phyloP scores from a whole-genome alignment of 2,329 filamentous ascomycete species.

The Botrytis sinoallii region DNA sequence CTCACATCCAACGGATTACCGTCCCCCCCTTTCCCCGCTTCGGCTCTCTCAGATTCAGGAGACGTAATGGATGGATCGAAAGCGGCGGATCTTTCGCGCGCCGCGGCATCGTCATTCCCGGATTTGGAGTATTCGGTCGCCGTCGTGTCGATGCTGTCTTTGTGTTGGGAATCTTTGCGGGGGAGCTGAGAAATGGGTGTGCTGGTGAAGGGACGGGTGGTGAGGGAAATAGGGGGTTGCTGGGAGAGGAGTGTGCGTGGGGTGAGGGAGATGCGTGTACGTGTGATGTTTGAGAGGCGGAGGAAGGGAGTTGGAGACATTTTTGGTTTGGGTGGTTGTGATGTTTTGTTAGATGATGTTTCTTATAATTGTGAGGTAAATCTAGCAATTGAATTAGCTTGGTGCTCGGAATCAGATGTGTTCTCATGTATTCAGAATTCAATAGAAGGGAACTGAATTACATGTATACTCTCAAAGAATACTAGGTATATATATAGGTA shows the following conservation, averaged over 20 bases:
- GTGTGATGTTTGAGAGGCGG: neutral
- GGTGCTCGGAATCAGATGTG: neutral
- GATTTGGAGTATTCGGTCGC: conserved; percentile 66
- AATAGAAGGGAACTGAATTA: neutral
- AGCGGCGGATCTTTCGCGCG: conserved; percentile 56
- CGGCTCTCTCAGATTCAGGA: conserved; percentile 48
- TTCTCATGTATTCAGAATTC: neutral
- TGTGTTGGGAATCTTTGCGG: conserved; percentile 51
- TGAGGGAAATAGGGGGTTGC: neutral
- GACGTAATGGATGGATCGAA: conserved; percentile 54
- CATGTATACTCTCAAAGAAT: neutral
- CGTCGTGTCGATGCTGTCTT: conserved; percentile 62
- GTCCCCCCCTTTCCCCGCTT: conserved; percentile 33
- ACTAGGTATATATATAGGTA: neutral
- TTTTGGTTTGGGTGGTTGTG: neutral
- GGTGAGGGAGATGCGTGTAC: no score
- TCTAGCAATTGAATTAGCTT: neutral
- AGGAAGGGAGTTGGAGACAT: neutral
- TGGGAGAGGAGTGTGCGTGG: neutral
- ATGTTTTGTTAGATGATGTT: neutral
- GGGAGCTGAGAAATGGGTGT: neutral
- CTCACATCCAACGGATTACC: conserved; percentile 56
- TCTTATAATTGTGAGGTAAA: neutral
- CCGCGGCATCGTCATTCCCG: conserved; percentile 58
- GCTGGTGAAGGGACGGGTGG: neutral